Evolutionary conservation across 192 early-diverging fungal genomes (phyloP), one percentile per base, ranked within the genome.

Genomic region (Coemansia sp.): DNA sequence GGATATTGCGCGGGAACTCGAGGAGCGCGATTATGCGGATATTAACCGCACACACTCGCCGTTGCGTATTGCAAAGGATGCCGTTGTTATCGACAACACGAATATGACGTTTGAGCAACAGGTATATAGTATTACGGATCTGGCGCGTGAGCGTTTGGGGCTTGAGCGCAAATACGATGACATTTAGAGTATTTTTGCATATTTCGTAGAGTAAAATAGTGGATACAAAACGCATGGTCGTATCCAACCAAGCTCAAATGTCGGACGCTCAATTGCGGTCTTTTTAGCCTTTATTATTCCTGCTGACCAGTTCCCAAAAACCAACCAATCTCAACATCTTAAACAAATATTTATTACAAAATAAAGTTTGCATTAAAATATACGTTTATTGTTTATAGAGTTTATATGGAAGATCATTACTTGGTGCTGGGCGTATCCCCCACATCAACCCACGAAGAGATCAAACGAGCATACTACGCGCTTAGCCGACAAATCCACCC

Each of bases 11-110:
- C 56, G 74, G 2, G 88, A 90, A 61, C 60, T 92, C 4, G 82
- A 87, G 58, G 73, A 75, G 40, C 74, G 92, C 46, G 92, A 93
- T 72, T 70, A 83, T 44, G 71, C 74, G 2, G 92, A 93, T 67
- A 76, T 83, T 21, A 86, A 83, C 18, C 71, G 92, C 10, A 61
- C 74, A 50, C 74, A 86, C 12, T 85, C 87, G 20, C 92, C 92
- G 12, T 71, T 93, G n/a, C 73, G 75, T 34, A 88, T 87, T 56
- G 89, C 90, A 0, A 57, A 63, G 2, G 88, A 89, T 69, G 90
- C 92, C 4, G 74, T 91, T 12, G 84, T 85, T 17, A 71, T 93
- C 5, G 89, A 93, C 61, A 91, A 89, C n/a, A 87, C 85, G 0
- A 64, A 81, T 21, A 66, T 90, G 26, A 85, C 86, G 3, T 77